Conservation (phyloP, 768 basidiomycete genomes). For the Podaxis carcinomalis region DNA sequence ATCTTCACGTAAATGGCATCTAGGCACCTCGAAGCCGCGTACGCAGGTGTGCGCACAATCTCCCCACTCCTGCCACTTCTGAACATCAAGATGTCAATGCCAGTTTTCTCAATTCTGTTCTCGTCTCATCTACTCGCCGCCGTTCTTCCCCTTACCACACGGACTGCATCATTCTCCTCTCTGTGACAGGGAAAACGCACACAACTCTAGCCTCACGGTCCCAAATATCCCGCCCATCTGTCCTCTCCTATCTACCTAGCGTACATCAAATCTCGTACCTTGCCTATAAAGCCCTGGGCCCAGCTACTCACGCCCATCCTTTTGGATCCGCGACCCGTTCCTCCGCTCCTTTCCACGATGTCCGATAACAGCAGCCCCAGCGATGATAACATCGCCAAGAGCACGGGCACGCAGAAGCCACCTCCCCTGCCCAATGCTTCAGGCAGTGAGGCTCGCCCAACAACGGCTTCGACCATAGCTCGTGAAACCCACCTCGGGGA, state of each 20-base stretch:
- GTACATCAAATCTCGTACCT: neutral
- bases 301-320: neutral
- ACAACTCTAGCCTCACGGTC: neutral
- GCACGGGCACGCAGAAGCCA: constrained; percentile 13
- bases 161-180: neutral
- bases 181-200: neutral
- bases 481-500: constrained; percentile 14
- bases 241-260: neutral
- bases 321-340: constrained; percentile 4
- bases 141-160: neutral
- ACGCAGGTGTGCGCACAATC: constrained; percentile 6
- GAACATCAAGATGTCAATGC: constrained; percentile 7
- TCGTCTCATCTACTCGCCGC: neutral
- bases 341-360: constrained; percentile 2
- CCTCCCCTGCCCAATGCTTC: constrained; percentile 7
- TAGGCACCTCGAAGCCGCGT: constrained; percentile 7
- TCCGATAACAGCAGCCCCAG: neutral
- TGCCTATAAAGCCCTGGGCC: constrained; percentile 4
- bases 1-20: constrained; percentile 8
- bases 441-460: constrained; percentile 16
- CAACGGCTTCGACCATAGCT: constrained; percentile 18
- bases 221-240: neutral
- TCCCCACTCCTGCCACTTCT: constrained; percentile 6
- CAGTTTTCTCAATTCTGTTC: neutral
- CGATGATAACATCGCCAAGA: constrained; percentile 7